phyloP scores from a whole-genome alignment of 805 yeast species.

The Sugiyamaella valdiviana region DNA sequence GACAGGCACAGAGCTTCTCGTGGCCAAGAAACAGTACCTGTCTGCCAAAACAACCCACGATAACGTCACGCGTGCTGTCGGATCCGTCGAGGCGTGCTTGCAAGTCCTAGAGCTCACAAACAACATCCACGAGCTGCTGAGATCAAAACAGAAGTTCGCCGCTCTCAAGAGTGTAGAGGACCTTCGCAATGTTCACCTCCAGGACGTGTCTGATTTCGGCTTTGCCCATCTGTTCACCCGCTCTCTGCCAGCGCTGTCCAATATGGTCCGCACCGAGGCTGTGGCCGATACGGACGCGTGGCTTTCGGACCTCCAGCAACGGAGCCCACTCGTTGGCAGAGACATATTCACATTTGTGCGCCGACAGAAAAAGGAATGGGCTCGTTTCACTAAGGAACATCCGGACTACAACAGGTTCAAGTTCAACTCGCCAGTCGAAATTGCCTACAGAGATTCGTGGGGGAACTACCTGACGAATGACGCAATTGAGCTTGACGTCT shows the following conservation, averaged over 20 bases:
- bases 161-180: slow-evolving; percentile 81
- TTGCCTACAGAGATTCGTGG: slow-evolving; percentile 58
- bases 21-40: slow-evolving; percentile 49
- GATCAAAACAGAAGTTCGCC: slow-evolving; percentile 68
- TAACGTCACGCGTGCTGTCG: slow-evolving; percentile 66
- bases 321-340: slow-evolving; percentile 47
- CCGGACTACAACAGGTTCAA: slow-evolving; percentile 49
- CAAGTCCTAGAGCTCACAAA: slow-evolving; percentile 82
- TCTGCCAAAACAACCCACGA: slow-evolving; percentile 56
- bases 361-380: slow-evolving; percentile 57
- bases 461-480: slow-evolving; percentile 45
- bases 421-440: slow-evolving; percentile 81
- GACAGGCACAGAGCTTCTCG: slow-evolving; percentile 61
- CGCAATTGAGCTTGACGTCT: slow-evolving; percentile 48
- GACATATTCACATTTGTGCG: slow-evolving; percentile 49
- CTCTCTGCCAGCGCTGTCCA: slow-evolving; percentile 70
- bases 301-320: slow-evolving; percentile 39
- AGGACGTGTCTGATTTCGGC: slow-evolving; percentile 59
- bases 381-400: slow-evolving; percentile 34
- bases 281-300: slow-evolving; percentile 56
- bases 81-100: slow-evolving; percentile 63
- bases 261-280: slow-evolving; percentile 68
- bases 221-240: slow-evolving; percentile 68
- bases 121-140: slow-evolving; percentile 73
- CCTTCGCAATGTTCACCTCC: slow-evolving; percentile 59